Conservation (phyloP, 148 eudicot genomes). For the Fagopyrum homotropicum region DNA sequence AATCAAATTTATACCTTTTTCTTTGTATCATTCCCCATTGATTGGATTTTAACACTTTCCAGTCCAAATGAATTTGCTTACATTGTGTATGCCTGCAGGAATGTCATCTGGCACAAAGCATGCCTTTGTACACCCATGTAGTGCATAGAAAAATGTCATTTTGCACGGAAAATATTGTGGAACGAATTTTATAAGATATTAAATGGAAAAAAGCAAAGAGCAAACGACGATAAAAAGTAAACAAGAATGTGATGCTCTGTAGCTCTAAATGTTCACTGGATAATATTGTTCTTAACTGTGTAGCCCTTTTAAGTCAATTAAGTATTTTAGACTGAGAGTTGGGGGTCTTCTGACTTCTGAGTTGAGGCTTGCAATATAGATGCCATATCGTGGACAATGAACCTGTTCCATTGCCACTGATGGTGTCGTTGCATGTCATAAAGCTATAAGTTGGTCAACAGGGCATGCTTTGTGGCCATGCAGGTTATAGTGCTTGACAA, state of each 20-base stretch:
- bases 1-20: no score
- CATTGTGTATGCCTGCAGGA: neutral
- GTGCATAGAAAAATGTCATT: neutral
- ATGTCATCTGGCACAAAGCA: neutral
- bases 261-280: neutral
- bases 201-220: neutral
- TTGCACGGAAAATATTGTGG: neutral
- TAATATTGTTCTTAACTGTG: neutral
- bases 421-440: constrained; percentile 31
- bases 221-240: neutral
- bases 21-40: no score
- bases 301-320: neutral
- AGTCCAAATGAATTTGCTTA: no score
- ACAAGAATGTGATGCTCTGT: neutral
- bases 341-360: neutral
- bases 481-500: constrained; percentile 67
- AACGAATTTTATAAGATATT: neutral
- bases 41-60: no score
- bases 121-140: neutral
- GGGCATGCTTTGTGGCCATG: constrained; percentile 68
- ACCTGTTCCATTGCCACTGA: constrained; percentile 15
- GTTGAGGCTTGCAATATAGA: neutral
- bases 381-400: neutral
- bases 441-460: constrained; percentile 50
- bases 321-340: neutral